Conservation (phyloP, 179 eudicot genomes). For the Amaranthus tricolor region DNA sequence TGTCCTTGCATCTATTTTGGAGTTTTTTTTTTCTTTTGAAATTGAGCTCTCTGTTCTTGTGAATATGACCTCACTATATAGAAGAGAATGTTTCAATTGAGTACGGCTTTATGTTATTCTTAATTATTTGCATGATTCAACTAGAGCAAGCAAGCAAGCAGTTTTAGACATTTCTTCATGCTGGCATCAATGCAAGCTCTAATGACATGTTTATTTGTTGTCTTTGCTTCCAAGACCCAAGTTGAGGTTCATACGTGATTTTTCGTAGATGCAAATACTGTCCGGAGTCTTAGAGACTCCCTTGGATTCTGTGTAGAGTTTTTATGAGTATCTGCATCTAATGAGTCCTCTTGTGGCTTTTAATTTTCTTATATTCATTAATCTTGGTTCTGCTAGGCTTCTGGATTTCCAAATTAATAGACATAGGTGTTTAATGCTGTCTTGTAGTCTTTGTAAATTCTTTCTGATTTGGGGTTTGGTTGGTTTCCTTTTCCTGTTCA, state of each 20-base stretch:
- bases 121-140: background rate
- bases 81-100: background rate
- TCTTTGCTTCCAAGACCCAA: background rate
- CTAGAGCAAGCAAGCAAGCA: background rate
- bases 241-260: too few relatives aligned
- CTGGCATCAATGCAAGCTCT: background rate
- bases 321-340: background rate
- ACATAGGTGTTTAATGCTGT: background rate
- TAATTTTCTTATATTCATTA: background rate
- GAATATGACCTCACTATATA: background rate
- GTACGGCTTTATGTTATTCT: background rate
- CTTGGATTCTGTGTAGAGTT: background rate
- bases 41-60: background rate
- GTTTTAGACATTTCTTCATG: background rate
- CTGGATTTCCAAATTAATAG: background rate
- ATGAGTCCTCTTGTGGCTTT: background rate
- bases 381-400: background rate
- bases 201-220: background rate
- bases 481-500: background rate
- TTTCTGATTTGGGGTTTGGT: background rate
- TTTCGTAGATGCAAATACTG: background rate
- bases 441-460: background rate
- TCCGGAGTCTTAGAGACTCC: background rate
- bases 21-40: background rate
- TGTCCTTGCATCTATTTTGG: background rate